Evolutionary conservation across 2,329 filamentous ascomycete genomes (phyloP), one percentile per base, ranked within the genome.

Genomic region (Trichothecium sympodiale): DNA sequence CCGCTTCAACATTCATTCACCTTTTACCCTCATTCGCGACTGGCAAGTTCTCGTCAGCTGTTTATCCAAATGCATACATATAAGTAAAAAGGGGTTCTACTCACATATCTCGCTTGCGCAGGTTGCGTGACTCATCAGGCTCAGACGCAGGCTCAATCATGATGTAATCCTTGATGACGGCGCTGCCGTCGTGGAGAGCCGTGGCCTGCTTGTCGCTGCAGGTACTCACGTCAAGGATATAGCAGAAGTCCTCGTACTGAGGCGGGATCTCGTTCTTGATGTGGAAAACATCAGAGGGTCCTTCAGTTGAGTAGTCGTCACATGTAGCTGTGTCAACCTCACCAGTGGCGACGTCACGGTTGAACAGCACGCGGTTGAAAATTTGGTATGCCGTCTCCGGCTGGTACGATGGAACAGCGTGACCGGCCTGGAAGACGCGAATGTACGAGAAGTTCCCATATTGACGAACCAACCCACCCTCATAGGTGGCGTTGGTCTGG

Each of bases 381-480:
- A 79, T 57, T 42, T 70, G 66, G 38, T 77, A 65, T 3, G 71
- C 60, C 4, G 74, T 74, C 48, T 71, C 61, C 10, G 75, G 76
- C 55, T 80, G 75, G 48, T 69, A 68, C 28, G 62, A 66, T 0
- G 70, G 66, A 4, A 72, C 63, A 41, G 71, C 64, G 43, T 77
- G 73, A 0, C 74, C 73, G 2, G 72, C 64, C 45, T 74, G 66
- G 46, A 71, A 76, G 13, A 77, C 65, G 1, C 73, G 61, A 15
- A 69, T 62, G 50, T 75, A 78, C 3, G 66, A 70, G 39, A 77
- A 64, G 43, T 84, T 84, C 2, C 77, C 79, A 42, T 70, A 77
- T 48, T 83, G 78, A 3, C 79, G 65, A 0, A 80, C 78, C 41
- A 71, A 68, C 6, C 80, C 80, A 16, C 65, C 75, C 50, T 71